phyloP scores from a whole-genome alignment of 1,139 yeast species.

The Kodamaea sp. region DNA sequence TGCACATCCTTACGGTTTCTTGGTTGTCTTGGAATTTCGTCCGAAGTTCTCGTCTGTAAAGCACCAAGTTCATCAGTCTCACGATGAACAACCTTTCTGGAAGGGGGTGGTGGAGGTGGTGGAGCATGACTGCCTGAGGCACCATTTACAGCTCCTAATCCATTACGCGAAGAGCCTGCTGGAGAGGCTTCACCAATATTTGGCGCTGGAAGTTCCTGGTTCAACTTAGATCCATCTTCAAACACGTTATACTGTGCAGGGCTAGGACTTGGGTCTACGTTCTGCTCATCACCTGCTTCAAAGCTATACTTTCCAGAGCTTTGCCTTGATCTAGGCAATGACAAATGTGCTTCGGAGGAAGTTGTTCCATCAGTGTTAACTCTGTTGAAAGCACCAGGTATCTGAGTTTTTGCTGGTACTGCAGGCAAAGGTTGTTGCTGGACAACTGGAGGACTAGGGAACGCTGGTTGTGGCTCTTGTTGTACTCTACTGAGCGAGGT shows the following conservation, averaged over 20 bases:
- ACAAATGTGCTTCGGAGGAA: slow-evolving; percentile 7
- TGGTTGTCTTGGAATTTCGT: slow-evolving; percentile 5
- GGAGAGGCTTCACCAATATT: slow-evolving; percentile 9
- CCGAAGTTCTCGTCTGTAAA: not conserved
- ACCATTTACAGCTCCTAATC: slow-evolving; percentile 4
- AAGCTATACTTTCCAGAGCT: slow-evolving; percentile 41
- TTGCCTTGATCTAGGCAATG: slow-evolving; percentile 13
- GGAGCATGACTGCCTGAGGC: slow-evolving; percentile 5
- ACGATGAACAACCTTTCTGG: slow-evolving; percentile 54
- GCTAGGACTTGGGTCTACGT: slow-evolving; percentile 30
- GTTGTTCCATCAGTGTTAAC: slow-evolving; percentile 6
- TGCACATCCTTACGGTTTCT: slow-evolving; percentile 47
- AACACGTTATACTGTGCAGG: slow-evolving; percentile 20
- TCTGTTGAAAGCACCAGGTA: slow-evolving; percentile 6
- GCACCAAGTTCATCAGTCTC: slow-evolving; percentile 15
- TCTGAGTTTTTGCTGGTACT: not conserved
- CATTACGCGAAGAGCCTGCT: slow-evolving; percentile 1
- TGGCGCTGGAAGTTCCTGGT: slow-evolving; percentile 20
- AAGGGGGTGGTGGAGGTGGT: slow-evolving; percentile 72
- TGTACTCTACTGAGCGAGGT: slow-evolving; percentile 2
- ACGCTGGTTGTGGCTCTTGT: not conserved
- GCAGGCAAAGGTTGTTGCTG: slow-evolving; percentile 1
- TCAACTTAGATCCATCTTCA: not conserved
- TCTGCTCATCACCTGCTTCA: slow-evolving; percentile 45
- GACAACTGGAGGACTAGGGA: slow-evolving; percentile 4